Percentiles rank a stretch among this genome's conserved stretches.
These are phyloP conservation scores for Jasminum sambac DNA, from an alignment of 257 asterid species.

Conservation along the genomic window DNA sequence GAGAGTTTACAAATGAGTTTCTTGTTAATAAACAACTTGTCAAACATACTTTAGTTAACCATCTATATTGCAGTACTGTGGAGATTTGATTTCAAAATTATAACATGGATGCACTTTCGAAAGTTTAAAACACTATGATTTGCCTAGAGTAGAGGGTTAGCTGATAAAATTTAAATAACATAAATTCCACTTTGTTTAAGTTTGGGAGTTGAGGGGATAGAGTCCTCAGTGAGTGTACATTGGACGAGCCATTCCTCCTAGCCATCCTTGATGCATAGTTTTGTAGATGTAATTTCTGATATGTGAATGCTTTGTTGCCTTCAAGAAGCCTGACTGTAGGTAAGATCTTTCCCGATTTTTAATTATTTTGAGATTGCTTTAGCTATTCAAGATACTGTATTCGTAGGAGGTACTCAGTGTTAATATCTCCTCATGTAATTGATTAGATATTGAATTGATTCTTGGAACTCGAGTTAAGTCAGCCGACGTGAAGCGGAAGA, in stretches of 20 bases:
- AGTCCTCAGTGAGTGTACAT: background rate
- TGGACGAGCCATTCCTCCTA: background rate
- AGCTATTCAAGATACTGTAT: conserved; percentile 13
- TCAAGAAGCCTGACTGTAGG: no score
- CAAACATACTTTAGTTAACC: no score
- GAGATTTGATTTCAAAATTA: background rate
- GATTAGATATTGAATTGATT: conserved; percentile 76
- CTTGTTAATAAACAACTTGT: no score
- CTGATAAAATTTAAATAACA: background rate
- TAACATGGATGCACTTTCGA: background rate
- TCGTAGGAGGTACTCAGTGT: background rate
- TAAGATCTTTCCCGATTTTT: conserved; percentile 15
- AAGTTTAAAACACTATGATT: background rate
- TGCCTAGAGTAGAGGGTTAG: background rate
- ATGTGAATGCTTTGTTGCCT: background rate
- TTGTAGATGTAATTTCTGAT: background rate
- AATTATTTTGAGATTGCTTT: conserved; percentile 6
- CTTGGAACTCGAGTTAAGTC: conserved; percentile 85
- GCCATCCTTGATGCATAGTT: background rate
- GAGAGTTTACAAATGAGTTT: no score
- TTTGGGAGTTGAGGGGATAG: background rate
- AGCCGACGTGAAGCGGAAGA: conserved; percentile 79
- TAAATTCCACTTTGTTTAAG: background rate
- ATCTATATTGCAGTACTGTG: background rate
- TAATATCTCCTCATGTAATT: conserved; percentile 22